Base-by-base conservation (phyloP, 2,329 filamentous ascomycete species). In the Peltaster fructicola region DNA sequence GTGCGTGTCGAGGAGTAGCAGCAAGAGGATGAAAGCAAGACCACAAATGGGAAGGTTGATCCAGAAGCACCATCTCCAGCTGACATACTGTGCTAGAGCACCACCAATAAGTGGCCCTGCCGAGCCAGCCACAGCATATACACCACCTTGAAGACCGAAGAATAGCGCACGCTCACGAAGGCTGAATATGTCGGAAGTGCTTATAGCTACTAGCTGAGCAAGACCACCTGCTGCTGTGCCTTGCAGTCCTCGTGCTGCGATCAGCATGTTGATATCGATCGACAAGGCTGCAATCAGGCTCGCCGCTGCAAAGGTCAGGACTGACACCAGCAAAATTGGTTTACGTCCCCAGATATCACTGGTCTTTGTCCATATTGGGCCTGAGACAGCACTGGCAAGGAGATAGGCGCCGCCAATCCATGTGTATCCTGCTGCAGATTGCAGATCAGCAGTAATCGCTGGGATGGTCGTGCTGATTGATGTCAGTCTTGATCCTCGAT, bases 341-440 rank as follows among this genome's bases (percentile, higher is more conserved):
- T 68, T 68, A 2, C 65, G 54, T 9, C 64, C 64, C 58, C 61
- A 68, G 17, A 68, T 68, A 34, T 69, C 63, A 3, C 54, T 59
- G 2, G 65, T 37, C 24, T 65, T 66, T 3, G 71, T 73, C 76
- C 76, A 82, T n/a, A 74, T 63, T 1, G 75, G 73, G 1, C 65
- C 67, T 2, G 61, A 61, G 0, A 74, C 70, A 0, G 74, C 70
- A 39, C 68, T 69, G 9, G 70, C 72, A 7, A 84, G 63, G 3
- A 81, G 56, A 45, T 76, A 84, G 0, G 76, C 68, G 14, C 65
- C 70, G 1, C 76, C 77, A 31, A 85, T 75, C 79, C 77, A 85
- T 8, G 82, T 74, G 76, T 76, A 84, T 13, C 75, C 76, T 9
- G 65, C 56, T 3, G 67, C 67, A 5, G 74, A 76, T 21, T 68